Conservation (phyloP, 2,329 filamentous ascomycete genomes). For the Lomentospora prolificans region DNA sequence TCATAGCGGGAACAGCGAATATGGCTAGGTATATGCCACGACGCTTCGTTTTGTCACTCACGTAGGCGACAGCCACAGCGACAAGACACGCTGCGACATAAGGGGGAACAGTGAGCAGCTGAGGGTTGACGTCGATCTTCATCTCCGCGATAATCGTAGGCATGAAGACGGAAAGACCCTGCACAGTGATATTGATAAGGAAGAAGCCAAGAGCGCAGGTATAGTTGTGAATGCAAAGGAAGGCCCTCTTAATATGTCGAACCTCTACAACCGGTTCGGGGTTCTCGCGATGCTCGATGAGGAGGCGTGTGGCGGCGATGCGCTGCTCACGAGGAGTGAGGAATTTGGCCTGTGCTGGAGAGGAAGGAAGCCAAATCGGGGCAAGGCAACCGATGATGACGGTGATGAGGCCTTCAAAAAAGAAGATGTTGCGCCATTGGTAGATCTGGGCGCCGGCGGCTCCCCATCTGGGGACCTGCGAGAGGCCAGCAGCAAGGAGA, state of each 20-base stretch:
- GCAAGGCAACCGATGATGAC: no score
- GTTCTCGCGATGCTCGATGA: slow-evolving; percentile 35
- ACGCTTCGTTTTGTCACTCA: slow-evolving; percentile 20
- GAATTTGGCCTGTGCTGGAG: slow-evolving; percentile 36
- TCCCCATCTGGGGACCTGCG: no score
- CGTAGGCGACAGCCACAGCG: slow-evolving; percentile 20
- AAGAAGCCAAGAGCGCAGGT: slow-evolving; percentile 49
- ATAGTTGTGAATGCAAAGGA: slow-evolving; percentile 49
- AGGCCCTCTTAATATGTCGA: slow-evolving; percentile 38
- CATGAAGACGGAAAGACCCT: slow-evolving; percentile 40
- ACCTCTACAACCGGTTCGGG: slow-evolving; percentile 35
- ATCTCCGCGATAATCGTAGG: no score
- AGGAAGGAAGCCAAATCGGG: no score
- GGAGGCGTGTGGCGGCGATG: slow-evolving; percentile 43
- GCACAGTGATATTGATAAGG: slow-evolving; percentile 50
- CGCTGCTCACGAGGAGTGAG: slow-evolving; percentile 41
- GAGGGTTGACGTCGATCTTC: slow-evolving; percentile 26
- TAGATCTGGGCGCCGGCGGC: no score
- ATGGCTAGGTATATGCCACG: slow-evolving; percentile 29
- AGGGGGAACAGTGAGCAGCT: slow-evolving; percentile 34
- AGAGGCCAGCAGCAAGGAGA: no score
- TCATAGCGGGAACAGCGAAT: slow-evolving; percentile 31
- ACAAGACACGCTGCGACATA: slow-evolving; percentile 30
- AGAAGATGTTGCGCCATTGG: no score
- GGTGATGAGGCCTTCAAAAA: no score